Conservation (phyloP, 768 basidiomycete genomes). For the Mycena indigotica region DNA sequence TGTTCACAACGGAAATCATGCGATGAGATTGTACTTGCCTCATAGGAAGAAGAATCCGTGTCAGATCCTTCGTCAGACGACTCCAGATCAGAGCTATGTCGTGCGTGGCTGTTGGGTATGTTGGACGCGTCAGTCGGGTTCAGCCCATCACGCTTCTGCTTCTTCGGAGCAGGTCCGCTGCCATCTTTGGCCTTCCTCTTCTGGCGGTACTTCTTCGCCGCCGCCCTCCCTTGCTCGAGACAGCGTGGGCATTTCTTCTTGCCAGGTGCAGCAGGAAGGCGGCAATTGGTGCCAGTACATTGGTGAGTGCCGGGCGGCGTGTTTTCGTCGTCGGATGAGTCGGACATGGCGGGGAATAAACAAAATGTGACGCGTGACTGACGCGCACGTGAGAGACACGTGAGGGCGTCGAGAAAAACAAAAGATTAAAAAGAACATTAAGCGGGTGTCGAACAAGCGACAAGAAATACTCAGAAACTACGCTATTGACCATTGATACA, state of each 20-base stretch:
- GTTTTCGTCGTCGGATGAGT: neutral
- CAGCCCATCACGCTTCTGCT: neutral
- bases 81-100: neutral
- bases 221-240: neutral
- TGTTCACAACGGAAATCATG: neutral
- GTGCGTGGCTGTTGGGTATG: neutral
- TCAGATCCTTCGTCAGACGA: neutral
- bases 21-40: neutral
- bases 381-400: neutral
- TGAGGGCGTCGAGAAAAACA: neutral
- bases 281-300: neutral
- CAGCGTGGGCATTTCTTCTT: neutral
- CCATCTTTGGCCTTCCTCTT: neutral
- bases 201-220: neutral
- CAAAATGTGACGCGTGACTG: neutral
- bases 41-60: neutral
- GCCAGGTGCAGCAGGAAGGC: neutral
- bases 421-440: neutral
- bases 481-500: neutral
- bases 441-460: no score
- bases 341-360: no score
- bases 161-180: neutral
- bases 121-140: neutral
- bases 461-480: no score
- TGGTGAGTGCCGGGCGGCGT: neutral